A percentile compares a stretch with the other conserved stretches of the same genome.
Conservation (phyloP, 1,139 yeast genomes). For the Keqinozyma sinolaborantium region DNA sequence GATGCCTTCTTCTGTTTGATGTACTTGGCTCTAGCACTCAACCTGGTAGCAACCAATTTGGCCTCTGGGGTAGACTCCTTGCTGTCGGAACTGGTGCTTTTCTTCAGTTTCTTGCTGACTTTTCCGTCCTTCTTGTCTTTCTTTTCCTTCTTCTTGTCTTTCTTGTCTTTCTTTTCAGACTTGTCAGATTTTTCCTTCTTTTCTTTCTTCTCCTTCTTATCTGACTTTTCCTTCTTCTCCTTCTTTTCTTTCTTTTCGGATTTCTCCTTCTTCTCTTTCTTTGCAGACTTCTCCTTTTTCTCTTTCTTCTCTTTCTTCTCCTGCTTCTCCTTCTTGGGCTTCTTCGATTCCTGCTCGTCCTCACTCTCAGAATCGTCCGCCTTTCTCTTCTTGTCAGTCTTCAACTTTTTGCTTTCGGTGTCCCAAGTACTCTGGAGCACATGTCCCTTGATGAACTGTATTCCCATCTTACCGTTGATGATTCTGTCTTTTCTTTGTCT, state of each 20-base stretch:
- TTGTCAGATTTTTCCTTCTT: slow-evolving; percentile 19
- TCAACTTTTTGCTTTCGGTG: slow-evolving; percentile 45
- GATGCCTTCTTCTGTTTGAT: slow-evolving; percentile 88
- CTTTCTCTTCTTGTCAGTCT: slow-evolving; percentile 15
- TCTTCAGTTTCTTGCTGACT: slow-evolving; percentile 25
- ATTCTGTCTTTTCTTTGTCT: slow-evolving; percentile 64
- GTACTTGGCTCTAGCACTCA: slow-evolving; percentile 81
- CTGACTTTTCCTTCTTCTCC: slow-evolving; percentile 14
- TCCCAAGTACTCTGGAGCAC: slow-evolving; percentile 84
- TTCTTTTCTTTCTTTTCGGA: slow-evolving; percentile 8
- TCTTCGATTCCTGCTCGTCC: slow-evolving; percentile 18
- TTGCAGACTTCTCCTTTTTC: slow-evolving; percentile 19
- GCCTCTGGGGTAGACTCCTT: slow-evolving; percentile 19
- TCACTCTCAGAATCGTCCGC: slow-evolving; percentile 15
- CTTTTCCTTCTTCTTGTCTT: slow-evolving; percentile 19
- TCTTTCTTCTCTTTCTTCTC: slow-evolving; percentile 21
- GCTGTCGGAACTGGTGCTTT: slow-evolving; percentile 24
- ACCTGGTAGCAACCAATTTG: slow-evolving; percentile 50
- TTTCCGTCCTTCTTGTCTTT: slow-evolving; percentile 14
- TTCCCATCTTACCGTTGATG: slow-evolving; percentile 79
- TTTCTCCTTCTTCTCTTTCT: slow-evolving; percentile 17
- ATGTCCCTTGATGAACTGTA: slow-evolving; percentile 83
- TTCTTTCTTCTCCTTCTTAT: slow-evolving; percentile 20
- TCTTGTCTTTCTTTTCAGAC: slow-evolving; percentile 20
- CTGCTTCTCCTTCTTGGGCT: slow-evolving; percentile 19